phyloP scores from a whole-genome alignment of 495 filamentous ascomycete genomes.

The Thozetella sp. region DNA sequence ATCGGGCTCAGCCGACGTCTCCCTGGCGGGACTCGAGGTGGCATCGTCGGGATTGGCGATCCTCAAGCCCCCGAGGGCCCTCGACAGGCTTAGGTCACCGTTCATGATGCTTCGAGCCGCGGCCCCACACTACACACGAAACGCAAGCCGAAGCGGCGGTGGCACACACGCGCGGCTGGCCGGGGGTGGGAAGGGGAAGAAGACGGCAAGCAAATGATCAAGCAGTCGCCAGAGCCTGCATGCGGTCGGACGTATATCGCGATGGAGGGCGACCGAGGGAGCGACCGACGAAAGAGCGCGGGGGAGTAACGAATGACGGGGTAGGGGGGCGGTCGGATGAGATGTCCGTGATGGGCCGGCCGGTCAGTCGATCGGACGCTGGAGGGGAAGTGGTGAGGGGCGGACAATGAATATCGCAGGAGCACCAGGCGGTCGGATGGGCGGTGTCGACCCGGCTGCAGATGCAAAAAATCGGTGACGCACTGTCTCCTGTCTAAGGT shows the following conservation, averaged over 20 bases:
- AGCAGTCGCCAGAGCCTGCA: not conserved
- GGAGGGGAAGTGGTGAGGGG: not conserved
- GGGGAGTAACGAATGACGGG: not conserved
- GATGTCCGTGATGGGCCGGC: not conserved
- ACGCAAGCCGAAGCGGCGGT: not conserved
- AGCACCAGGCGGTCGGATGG: too few species aligned
- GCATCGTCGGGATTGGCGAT: constrained; percentile 96
- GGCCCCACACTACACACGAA: not conserved
- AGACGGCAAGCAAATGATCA: not conserved
- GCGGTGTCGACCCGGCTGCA: not conserved
- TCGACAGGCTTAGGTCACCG: constrained; percentile 89
- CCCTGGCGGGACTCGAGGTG: constrained; percentile 58
- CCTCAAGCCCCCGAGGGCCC: constrained; percentile 89
- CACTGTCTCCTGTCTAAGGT: not conserved
- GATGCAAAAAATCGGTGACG: not conserved
- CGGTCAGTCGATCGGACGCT: not conserved
- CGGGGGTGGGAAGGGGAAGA: too few species aligned
- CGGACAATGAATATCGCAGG: not conserved
- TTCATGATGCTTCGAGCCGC: constrained; percentile 61
- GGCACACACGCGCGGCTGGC: not conserved
- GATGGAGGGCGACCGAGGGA: not conserved
- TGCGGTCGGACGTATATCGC: not conserved
- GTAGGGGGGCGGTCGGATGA: not conserved
- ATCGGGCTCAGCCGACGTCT: constrained; percentile 31
- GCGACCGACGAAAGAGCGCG: not conserved